Evolutionary conservation across 2,329 filamentous ascomycete genomes (phyloP).

Genomic region (Aureobasidium pullulans): DNA sequence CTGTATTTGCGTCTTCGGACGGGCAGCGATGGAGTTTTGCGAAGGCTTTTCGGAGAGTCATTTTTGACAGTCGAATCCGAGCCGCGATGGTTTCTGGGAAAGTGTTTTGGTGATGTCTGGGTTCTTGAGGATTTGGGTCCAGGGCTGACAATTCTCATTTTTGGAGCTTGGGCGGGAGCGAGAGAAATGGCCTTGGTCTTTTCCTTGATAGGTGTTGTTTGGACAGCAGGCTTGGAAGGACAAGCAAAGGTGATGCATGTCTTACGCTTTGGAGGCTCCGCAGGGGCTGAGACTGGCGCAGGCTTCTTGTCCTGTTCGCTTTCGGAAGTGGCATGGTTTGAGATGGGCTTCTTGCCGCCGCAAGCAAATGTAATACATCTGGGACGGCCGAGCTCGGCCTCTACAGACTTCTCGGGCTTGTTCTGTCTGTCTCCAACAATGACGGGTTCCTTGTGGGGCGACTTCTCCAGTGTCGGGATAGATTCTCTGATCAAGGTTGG

Average conservation of each 20-base stretch:
- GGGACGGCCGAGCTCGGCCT: constrained; percentile 64
- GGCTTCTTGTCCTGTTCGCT: constrained; percentile 24
- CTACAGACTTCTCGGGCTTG: constrained; percentile 48
- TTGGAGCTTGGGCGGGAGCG: constrained; percentile 25
- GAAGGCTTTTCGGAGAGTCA: constrained; percentile 37
- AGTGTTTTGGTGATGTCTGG: constrained; percentile 24
- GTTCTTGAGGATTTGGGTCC: constrained; percentile 20
- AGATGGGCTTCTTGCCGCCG: constrained; percentile 51
- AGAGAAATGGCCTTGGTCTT: constrained; percentile 34
- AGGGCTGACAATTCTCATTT: neutral
- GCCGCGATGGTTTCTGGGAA: constrained; percentile 34
- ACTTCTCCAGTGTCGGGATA: constrained; percentile 32
- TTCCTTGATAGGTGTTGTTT: constrained; percentile 24
- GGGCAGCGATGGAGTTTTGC: constrained; percentile 29
- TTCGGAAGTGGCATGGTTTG: constrained; percentile 26
- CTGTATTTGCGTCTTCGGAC: constrained; percentile 30
- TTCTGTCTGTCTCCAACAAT: constrained; percentile 31
- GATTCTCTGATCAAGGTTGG: constrained; percentile 41
- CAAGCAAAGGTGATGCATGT: constrained; percentile 70
- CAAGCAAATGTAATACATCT: constrained; percentile 92
- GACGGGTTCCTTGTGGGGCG: constrained; percentile 30
- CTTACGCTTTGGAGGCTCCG: constrained; percentile 43
- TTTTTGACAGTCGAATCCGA: constrained; percentile 46
- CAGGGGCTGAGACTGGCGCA: constrained; percentile 10
- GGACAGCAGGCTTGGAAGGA: constrained; percentile 43